Evolutionary conservation across 2,329 filamentous ascomycete genomes (phyloP).

Genomic region (Microdochium bolleyi): DNA sequence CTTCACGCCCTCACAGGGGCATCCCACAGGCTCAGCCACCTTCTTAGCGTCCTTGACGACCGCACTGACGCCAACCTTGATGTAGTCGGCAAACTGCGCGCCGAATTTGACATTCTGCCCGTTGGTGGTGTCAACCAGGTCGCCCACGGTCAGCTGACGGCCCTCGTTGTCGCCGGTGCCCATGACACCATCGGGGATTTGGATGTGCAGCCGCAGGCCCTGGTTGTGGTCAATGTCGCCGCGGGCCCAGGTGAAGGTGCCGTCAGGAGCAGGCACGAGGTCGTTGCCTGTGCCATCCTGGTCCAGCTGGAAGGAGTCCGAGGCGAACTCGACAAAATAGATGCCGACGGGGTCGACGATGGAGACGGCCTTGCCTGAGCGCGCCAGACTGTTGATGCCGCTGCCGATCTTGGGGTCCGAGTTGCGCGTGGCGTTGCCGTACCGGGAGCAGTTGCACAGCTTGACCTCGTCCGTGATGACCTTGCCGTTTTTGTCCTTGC

Average conservation of each 20-base stretch:
- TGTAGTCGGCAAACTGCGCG: conserved; percentile 1
- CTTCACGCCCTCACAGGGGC: neutral
- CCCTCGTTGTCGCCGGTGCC: neutral
- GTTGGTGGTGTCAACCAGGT: conserved; percentile 1
- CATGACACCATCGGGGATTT: neutral
- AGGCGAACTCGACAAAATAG: neutral
- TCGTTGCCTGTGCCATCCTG: conserved; percentile 1
- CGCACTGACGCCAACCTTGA: neutral
- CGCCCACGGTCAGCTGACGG: neutral
- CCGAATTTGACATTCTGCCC: neutral
- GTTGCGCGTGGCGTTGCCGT: neutral
- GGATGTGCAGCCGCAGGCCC: neutral
- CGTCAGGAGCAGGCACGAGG: neutral
- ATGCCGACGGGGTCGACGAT: neutral
- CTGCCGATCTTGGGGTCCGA: neutral
- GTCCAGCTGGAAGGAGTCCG: neutral
- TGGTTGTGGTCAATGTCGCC: conserved; percentile 1
- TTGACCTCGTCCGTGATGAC: neutral
- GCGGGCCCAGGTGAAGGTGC: conserved; percentile 1
- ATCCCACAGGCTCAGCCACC: neutral
- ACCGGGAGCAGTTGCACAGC: neutral
- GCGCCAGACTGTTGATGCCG: neutral
- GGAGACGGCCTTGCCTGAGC: neutral
- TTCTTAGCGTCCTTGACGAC: neutral
- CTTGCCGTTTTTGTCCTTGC: neutral